Conservation (phyloP, 2,329 filamentous ascomycete species). For the Colletotrichum sp. region DNA sequence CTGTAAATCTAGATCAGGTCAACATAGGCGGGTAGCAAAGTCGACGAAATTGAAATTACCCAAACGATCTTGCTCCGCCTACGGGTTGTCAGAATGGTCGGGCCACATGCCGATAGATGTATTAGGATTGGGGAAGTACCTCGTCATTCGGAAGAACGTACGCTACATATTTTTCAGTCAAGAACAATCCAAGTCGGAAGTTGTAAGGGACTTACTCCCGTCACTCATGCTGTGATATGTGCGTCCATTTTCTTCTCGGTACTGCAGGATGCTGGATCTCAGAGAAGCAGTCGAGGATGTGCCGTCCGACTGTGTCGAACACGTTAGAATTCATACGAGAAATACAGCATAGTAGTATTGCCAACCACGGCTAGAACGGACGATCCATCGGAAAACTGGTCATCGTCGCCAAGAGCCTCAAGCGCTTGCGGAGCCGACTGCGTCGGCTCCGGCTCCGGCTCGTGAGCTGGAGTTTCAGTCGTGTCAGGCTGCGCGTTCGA, state of each 20-base stretch:
- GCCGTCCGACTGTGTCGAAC: neutral
- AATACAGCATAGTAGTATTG: neutral
- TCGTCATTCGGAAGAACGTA: neutral
- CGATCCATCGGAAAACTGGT: neutral
- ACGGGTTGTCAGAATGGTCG: neutral
- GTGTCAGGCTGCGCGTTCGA: neutral
- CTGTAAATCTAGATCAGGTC: neutral
- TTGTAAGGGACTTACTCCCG: constrained; percentile 25
- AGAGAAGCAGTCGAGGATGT: neutral
- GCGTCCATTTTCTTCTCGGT: neutral
- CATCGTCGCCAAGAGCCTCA: neutral
- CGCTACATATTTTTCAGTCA: neutral
- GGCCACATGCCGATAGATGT: neutral
- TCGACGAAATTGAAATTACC: neutral
- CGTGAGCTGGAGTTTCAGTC: neutral
- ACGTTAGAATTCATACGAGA: neutral
- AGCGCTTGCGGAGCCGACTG: neutral
- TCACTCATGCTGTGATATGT: neutral
- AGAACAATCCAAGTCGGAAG: constrained; percentile 17
- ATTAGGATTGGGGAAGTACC: neutral
- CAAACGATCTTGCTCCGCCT: neutral
- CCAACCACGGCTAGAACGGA: neutral
- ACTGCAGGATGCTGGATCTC: neutral
- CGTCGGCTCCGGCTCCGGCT: no score
- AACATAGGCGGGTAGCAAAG: neutral